Evolutionary conservation across 2,329 filamentous ascomycete species (phyloP), one percentile per base, ranked within the genome.

Genomic region (Alternaria ethzedia): DNA sequence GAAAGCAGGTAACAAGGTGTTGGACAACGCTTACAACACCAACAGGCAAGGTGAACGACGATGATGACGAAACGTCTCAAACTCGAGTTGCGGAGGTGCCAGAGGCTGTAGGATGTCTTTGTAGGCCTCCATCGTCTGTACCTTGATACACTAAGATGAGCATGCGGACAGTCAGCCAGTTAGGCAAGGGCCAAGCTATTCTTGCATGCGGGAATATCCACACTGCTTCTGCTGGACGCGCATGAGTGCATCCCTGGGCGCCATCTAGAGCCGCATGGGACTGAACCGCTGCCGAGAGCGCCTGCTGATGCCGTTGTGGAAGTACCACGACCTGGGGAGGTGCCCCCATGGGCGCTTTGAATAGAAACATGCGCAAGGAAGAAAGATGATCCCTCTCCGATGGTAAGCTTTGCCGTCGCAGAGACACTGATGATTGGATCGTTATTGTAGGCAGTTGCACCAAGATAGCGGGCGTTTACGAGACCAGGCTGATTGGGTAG

Each of bases 41-140:
- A 47, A 66, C 58, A 61, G 57, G 50, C 55, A 71, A 66, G 54
- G 56, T 68, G 50, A 55, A 64, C 57, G 57, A 63, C 47, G 64
- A 64, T 50, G 68, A 64, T 63, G 58, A 68, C 68, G 58, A 70
- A 60, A 59, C 66, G 66, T 72, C 68, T 72, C 70, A 66, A 70
- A 70, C 66, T 64, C 51, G 61, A 56, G 59, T 54, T 49, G 25
- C 32, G 66, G 54, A 70, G 67, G 54, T 54, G 20, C 59, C 64
- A 51, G 56, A 72, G 74, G 73, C 68, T 51, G 64, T 60, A 66
- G 58, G 70, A 70, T 72, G 71, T 73, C 75, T 78, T 71, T 78
- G 76, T 78, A 79, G 75, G 71, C 61, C 70, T 69, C 59, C 66
- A 66, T 49, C 54, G 61, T 47, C 59, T 67, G 68, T 59, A 62